phyloP scores from a whole-genome alignment of 2,329 filamentous ascomycete genomes.

The Magnaporthiopsis poae region DNA sequence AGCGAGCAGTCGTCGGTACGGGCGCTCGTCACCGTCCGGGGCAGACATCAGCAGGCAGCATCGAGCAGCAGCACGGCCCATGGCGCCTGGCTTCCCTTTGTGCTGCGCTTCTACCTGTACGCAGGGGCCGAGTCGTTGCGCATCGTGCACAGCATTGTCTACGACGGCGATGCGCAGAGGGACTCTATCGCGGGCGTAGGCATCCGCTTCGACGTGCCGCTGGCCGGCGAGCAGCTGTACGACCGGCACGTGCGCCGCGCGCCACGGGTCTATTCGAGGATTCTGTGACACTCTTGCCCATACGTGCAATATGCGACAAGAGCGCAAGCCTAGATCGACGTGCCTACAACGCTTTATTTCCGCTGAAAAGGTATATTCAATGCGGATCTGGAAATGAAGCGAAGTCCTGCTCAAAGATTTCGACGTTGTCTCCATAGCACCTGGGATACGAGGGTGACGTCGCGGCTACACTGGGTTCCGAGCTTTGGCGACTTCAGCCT shows the following conservation, averaged over 20 bases:
- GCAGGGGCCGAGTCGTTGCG: slow-evolving; percentile 44
- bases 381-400: too few relatives aligned
- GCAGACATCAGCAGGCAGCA: slow-evolving; percentile 19
- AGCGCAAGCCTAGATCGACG: too few relatives aligned
- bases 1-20: slow-evolving; percentile 24
- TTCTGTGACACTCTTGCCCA: too few relatives aligned
- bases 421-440: too few relatives aligned
- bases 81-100: slow-evolving; percentile 39
- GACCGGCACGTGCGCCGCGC: slow-evolving; percentile 50
- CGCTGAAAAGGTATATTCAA: too few relatives aligned
- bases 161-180: slow-evolving; percentile 37
- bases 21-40: slow-evolving; percentile 6
- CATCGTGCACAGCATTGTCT: slow-evolving; percentile 46
- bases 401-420: too few relatives aligned
- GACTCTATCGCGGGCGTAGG: slow-evolving; percentile 47
- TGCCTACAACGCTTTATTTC: too few relatives aligned
- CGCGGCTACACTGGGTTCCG: slow-evolving; percentile 45
- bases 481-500: slow-evolving; percentile 49
- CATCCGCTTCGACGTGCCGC: slow-evolving; percentile 44
- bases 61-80: slow-evolving; percentile 33
- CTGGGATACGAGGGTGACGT: slow-evolving; percentile 36
- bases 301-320: too few relatives aligned
- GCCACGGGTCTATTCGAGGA: too few relatives aligned
- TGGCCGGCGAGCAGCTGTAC: slow-evolving; percentile 41
- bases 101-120: slow-evolving; percentile 49